Percentiles rank a stretch among this genome's conserved stretches.
Conservation (phyloP, 2,329 filamentous ascomycete species). For the Corinectria fuckeliana region DNA sequence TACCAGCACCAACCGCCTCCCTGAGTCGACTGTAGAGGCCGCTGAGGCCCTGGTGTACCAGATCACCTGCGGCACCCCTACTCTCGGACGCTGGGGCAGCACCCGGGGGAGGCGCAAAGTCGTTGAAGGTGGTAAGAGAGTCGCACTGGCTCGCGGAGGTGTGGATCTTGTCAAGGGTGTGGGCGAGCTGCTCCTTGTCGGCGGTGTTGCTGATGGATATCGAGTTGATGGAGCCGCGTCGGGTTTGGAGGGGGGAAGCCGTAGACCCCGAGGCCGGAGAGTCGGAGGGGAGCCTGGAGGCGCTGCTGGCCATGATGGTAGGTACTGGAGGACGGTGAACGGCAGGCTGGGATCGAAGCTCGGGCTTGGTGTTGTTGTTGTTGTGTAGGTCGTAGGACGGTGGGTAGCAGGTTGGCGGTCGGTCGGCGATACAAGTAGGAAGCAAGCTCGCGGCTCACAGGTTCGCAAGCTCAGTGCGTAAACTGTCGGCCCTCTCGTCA, state of each 20-base stretch:
- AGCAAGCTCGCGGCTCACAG: conserved; percentile 9
- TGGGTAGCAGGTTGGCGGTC: background rate
- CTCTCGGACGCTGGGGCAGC: conserved; percentile 66
- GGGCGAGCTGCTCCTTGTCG: conserved; percentile 77
- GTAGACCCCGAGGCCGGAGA: conserved; percentile 36
- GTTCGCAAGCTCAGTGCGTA: conserved; percentile 9
- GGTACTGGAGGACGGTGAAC: background rate
- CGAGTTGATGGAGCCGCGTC: conserved; percentile 50
- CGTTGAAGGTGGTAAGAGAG: conserved; percentile 90
- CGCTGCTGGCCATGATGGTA: conserved; percentile 35
- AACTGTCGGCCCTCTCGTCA: conserved; percentile 18
- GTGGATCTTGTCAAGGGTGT: conserved; percentile 87
- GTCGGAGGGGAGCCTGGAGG: conserved; percentile 40
- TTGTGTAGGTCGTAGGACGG: background rate
- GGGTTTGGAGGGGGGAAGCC: conserved; percentile 44
- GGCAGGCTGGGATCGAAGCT: background rate
- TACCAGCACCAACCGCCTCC: conserved; percentile 78
- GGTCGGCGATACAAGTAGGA: conserved; percentile 7
- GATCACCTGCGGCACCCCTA: conserved; percentile 73
- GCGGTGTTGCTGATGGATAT: conserved; percentile 47
- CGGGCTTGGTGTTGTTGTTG: background rate
- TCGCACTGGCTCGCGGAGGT: conserved; percentile 85
- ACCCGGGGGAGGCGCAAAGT: conserved; percentile 77
- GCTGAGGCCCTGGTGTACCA: conserved; percentile 84
- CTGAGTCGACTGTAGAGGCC: conserved; percentile 87